Conservation (phyloP, 306 rosid genomes). For the cucumber (Cucumis sativus) region DNA sequence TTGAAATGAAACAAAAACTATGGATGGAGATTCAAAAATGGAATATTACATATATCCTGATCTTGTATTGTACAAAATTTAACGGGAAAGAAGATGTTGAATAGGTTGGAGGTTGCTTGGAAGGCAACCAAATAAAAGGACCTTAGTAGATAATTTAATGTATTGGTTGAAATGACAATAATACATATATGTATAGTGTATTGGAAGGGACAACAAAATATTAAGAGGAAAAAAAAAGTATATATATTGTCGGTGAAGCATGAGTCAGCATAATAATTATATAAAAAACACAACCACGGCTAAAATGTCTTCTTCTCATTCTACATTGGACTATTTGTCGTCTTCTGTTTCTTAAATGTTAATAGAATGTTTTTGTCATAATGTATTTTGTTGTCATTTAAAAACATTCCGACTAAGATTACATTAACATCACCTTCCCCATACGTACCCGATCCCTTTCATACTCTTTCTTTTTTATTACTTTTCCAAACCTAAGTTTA, state of each 20-base stretch:
- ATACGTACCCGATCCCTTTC: background rate
- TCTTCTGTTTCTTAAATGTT: background rate
- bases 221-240: background rate
- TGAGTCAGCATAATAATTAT: slow-evolving; percentile 2
- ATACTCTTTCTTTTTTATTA: background rate
- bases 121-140: background rate
- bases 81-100: background rate
- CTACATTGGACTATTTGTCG: background rate
- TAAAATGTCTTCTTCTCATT: background rate
- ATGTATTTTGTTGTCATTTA: background rate
- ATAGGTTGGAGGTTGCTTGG: background rate
- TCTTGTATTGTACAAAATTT: background rate
- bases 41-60: background rate
- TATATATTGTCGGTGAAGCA: background rate
- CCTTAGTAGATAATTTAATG: background rate
- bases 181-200: background rate
- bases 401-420: slow-evolving; percentile 9
- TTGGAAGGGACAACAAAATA: background rate
- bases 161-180: background rate
- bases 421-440: background rate
- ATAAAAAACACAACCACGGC: background rate
- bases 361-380: slow-evolving; percentile 8
- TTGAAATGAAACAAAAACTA: background rate
- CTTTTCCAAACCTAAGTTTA: background rate
- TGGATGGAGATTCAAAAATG: background rate